Evolutionary conservation across 805 yeast genomes (phyloP), one percentile per base, ranked within the genome.

Genomic region (Brettanomyces sp.): DNA sequence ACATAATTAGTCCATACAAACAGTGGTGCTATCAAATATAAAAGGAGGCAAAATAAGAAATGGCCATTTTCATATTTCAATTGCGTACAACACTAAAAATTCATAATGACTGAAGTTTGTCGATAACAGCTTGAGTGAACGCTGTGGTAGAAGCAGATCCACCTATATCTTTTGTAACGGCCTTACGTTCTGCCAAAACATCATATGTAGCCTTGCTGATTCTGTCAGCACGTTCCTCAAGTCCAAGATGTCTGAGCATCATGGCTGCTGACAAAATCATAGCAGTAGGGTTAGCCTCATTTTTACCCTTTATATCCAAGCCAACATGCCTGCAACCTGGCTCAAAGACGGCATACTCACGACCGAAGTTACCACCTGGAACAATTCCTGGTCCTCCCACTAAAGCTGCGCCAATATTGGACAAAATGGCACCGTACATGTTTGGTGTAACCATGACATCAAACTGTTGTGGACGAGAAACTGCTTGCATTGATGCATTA

Each of bases 291-390:
- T 91, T 91, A 54, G 98, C 98, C 53, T 87, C 77, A 76, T 88
- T 85, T 70, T 86, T 79, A 64, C 95, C 97, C 76, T 86, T 77
- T 67, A 93, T 86, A 70, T 91, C 97, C 59, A 91, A 77, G 70
- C 98, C 98, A 62, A 90, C 98, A 75, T 90, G 98, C 79, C 99
- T 86, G 74, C 97, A 90, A 72, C 98, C 99, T 61, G 99, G 98
- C 77, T 91, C 99, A 69, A 93, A 91, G 51, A 91, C 95, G 47
- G 98, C 98, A 68, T 84, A 83, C 61, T 91, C 97, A 70, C 95
- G 84, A 70, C 99, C 99, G 56, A 86, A 90, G 77, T 89, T 88
- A 62, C 95, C 96, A 71, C 98, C 98, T 58, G 99, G 97, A 47
- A 91, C 96, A 60, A 91, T 76, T 70, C 98, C 98, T 66, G 98